These are phyloP conservation scores for Leptomonas seymouri DNA, from an alignment of 208 protist species.

Conservation along the genomic window DNA sequence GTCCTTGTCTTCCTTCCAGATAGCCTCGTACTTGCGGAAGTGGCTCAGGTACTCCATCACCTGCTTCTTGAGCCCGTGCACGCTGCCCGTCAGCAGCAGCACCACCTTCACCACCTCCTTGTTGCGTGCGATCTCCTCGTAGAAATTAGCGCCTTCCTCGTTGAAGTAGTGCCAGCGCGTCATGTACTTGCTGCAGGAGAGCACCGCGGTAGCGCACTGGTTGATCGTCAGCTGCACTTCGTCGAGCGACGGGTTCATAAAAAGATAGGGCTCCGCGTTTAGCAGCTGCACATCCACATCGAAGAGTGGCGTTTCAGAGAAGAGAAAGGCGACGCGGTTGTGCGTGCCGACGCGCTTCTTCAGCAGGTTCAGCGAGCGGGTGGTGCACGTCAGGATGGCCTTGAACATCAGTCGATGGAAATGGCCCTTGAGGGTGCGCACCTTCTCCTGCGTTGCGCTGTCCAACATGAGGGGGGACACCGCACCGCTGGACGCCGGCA, in stretches of 20 bases:
- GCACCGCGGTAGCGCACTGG: conserved; percentile 87
- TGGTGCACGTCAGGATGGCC: conserved; percentile 91
- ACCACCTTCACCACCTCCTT: conserved; percentile 95
- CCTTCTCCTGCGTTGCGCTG: conserved; percentile 69
- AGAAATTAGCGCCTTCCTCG: conserved; percentile 80
- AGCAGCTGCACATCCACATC: conserved; percentile 95
- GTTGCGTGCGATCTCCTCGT: conserved; percentile 94
- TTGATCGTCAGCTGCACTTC: conserved; percentile 97
- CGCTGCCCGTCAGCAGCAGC: conserved; percentile 93
- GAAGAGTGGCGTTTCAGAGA: conserved; percentile 95
- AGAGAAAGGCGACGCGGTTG: conserved; percentile 91
- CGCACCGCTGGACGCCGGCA: conserved; percentile 87
- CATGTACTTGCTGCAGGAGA: conserved; percentile 94
- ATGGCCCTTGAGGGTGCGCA: conserved; percentile 84
- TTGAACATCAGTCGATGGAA: conserved; percentile 94
- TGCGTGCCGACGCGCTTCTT: conserved; percentile 94
- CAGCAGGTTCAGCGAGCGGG: conserved; percentile 88
- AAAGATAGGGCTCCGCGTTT: conserved; percentile 90
- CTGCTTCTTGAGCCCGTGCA: conserved; percentile 94
- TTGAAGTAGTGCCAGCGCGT: conserved; percentile 72
- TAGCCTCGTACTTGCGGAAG: conserved; percentile 93
- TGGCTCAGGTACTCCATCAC: conserved; percentile 92
- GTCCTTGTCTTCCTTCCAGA: conserved; percentile 96
- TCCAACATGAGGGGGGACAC: conserved; percentile 78
- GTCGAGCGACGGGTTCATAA: conserved; percentile 94